phyloP scores from a whole-genome alignment of 1,284 basidiomycete species.

The Leccinum huronense region DNA sequence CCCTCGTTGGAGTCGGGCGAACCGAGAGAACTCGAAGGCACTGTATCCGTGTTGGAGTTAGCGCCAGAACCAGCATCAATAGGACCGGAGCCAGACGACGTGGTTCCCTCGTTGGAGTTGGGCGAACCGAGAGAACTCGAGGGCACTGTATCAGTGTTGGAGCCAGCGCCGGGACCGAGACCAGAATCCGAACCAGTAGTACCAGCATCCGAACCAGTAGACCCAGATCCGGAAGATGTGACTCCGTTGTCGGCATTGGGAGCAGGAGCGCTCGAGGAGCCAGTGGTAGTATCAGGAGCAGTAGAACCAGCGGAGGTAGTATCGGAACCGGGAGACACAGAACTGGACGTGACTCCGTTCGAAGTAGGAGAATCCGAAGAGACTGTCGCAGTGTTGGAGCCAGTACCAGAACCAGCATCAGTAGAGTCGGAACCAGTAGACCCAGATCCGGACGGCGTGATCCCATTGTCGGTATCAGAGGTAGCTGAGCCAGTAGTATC shows the following conservation, averaged over 20 bases:
- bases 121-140: too few relatives aligned
- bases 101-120: too few relatives aligned
- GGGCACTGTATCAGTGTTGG: not conserved
- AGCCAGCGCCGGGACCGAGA: not conserved
- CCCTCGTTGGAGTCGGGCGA: not conserved
- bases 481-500: not conserved
- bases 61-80: too few relatives aligned
- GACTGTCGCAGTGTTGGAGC: not conserved
- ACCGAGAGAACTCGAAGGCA: not conserved
- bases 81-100: too few relatives aligned
- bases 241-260: too few relatives aligned
- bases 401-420: not conserved
- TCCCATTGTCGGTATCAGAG: not conserved
- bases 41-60: too few relatives aligned
- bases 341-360: not conserved
- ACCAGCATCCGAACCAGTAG: not conserved
- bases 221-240: too few relatives aligned
- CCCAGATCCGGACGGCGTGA: constrained; percentile 3
- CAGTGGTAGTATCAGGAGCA: not conserved
- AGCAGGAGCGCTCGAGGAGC: not conserved
- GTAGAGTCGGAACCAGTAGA: not conserved
- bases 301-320: not conserved
- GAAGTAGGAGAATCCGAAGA: not conserved
- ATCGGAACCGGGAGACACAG: not conserved
- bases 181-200: constrained; percentile 2